Base-by-base conservation (phyloP, 257 asterid genomes). In the Solanum chiquidenum region DNA sequence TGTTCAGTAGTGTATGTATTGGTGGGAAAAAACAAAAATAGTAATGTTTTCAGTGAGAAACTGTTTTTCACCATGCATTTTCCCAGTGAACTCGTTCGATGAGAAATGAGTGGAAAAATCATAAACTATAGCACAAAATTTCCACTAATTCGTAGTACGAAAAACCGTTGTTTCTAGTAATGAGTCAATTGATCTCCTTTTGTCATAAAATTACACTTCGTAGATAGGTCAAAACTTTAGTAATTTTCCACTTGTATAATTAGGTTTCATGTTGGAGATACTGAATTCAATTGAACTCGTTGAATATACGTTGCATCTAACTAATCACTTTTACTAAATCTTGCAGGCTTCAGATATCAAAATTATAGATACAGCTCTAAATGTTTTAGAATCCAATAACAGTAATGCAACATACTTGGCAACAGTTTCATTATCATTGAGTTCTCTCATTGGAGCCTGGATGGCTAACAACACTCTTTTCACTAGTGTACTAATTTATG, bases 391-490 rank as follows among this genome's bases (percentile, higher is more conserved):
- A 82, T 49, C 44, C 2, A 49, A 82, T 7, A 82, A 29, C 69
- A 82, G 7, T 49, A 93, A 93, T 66, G 92, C 95, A 6, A 89
- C 91, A 86, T 92, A 92, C 27, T 85, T 92, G 3, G 92, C 93
- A 14, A 90, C 95, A 11, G 89, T 91, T 88, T 90, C 92, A 83
- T 94, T 92, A 8, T 90, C 88, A 25, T 86, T 93, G 49, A 86
- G 92, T 91, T 93, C 95, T 34, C 44, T 94, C 37, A 89, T 92
- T 2, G 94, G 95, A 29, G 95, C 93, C 0, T 93, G 92, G 95
- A 90, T 93, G 37, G 92, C 95, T 83, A 91, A 90, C 86, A 76
- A 87, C 37, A 84, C 80, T 33, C 83, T 87, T 27, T 84, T 87
- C 79, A 35, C 87, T 55, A 89, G 89, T 44, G 73, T 44, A 34